Evolutionary conservation across 768 basidiomycete genomes (phyloP).

Genomic region (Panaeolus papilionaceus): DNA sequence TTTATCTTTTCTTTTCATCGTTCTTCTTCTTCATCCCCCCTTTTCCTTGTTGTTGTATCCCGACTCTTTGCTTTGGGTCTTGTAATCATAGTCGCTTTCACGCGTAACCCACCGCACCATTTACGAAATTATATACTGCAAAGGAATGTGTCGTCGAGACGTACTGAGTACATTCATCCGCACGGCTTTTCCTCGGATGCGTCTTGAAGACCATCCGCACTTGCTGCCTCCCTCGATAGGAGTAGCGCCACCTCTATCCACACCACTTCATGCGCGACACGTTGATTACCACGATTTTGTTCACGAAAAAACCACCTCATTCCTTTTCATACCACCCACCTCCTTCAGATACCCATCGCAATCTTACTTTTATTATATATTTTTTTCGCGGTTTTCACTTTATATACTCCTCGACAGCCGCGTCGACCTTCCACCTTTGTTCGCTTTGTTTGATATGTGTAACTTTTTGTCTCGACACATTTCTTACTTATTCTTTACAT

Average conservation of each 20-base stretch:
- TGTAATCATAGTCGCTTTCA: conserved; percentile 41
- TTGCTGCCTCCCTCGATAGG: conserved; percentile 19
- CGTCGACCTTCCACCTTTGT: conserved; percentile 24
- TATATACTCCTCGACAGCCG: conserved; percentile 17
- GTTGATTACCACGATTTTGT: conserved; percentile 33
- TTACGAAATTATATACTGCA: conserved; percentile 26
- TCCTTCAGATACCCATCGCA: conserved; percentile 32
- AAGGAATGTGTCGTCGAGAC: conserved; percentile 43
- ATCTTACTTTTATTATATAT: conserved; percentile 33
- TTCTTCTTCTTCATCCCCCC: conserved; percentile 25
- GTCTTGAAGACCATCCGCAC: conserved; percentile 46
- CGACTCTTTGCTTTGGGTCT: conserved; percentile 28
- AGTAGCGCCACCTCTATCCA: conserved; percentile 22
- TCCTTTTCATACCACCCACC: conserved; percentile 28
- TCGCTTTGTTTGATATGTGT: conserved; percentile 17
- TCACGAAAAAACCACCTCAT: conserved; percentile 21
- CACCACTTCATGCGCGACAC: conserved; percentile 36
- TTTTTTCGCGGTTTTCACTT: conserved; percentile 20
- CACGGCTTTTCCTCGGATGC: conserved; percentile 39
- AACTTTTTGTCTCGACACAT: conserved; percentile 13
- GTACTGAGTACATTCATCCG: conserved; percentile 40
- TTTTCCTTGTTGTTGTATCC: conserved; percentile 25
- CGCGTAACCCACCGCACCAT: conserved; percentile 24
- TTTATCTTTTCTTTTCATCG: background rate
- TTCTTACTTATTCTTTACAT: conserved; percentile 13